Evolutionary conservation across 192 early-diverging fungal species (phyloP).

Genomic region (Diversispora epigaea): DNA sequence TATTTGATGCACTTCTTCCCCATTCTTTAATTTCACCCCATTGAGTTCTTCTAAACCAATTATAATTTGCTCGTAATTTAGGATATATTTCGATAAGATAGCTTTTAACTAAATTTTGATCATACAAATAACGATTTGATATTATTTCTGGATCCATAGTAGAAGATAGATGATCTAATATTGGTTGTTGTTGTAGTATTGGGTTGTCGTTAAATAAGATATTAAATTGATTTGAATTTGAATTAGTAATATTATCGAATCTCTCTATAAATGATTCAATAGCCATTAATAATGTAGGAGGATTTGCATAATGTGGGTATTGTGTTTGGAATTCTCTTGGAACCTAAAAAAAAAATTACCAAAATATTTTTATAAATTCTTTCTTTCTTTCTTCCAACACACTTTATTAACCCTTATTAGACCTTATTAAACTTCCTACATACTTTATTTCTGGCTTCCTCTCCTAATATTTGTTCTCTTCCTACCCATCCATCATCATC

Average conservation of each 20-base stretch:
- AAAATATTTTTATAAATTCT: too few species aligned
- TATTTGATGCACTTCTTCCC: slow-evolving; percentile 42
- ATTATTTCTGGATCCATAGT: slow-evolving; percentile 32
- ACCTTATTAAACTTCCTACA: neutral
- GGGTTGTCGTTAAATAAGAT: neutral
- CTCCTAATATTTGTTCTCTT: slow-evolving; percentile 90
- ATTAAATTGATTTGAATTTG: neutral
- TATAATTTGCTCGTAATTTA: slow-evolving; percentile 65
- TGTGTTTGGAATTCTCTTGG: slow-evolving; percentile 90
- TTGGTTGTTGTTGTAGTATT: neutral
- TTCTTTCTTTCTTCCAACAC: too few species aligned
- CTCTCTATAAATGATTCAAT: slow-evolving; percentile 68
- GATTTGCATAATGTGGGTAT: slow-evolving; percentile 90
- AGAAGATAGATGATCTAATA: neutral
- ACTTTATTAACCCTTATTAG: too few species aligned
- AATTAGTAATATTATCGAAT: slow-evolving; percentile 31
- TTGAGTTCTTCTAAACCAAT: slow-evolving; percentile 83
- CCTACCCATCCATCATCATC: slow-evolving; percentile 90
- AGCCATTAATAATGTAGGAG: slow-evolving; percentile 79
- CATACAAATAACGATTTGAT: slow-evolving; percentile 43
- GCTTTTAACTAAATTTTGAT: slow-evolving; percentile 43
- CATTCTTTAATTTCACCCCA: slow-evolving; percentile 58
- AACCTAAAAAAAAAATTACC: slow-evolving; percentile 42
- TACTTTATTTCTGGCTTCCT: slow-evolving; percentile 85
- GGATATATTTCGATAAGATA: slow-evolving; percentile 59